A percentile compares a stretch with the other conserved stretches of the same genome.
These are phyloP conservation scores for Bisporella sp. DNA, from an alignment of 2,329 filamentous ascomycete species.

Conservation along the genomic window DNA sequence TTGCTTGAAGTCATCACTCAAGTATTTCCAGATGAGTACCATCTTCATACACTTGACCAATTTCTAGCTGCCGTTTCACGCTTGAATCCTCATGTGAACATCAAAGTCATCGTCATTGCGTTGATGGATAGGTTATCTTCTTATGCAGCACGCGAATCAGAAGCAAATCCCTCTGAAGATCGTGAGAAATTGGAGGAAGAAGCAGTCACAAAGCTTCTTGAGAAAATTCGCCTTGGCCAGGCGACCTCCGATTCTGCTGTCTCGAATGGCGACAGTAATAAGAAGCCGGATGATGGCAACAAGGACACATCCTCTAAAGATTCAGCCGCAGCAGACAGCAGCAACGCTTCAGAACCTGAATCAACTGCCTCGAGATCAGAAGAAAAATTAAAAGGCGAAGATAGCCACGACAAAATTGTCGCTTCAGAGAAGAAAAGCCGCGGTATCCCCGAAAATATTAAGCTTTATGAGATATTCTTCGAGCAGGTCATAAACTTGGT, in stretches of 20 bases:
- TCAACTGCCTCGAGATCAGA: conserved; percentile 34
- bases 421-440: conserved; percentile 31
- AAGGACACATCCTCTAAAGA: conserved; percentile 4
- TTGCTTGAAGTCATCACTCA: conserved; percentile 97
- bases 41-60: conserved; percentile 92
- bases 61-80: conserved; percentile 89
- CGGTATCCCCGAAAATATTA: conserved; percentile 68
- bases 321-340: conserved; percentile 6
- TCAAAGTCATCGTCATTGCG: conserved; percentile 96
- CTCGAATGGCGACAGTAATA: not conserved
- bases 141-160: conserved; percentile 85
- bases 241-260: conserved; percentile 27
- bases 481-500: conserved; percentile 91
- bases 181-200: conserved; percentile 77
- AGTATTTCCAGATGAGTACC: conserved; percentile 97
- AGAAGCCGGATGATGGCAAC: conserved; percentile 27
- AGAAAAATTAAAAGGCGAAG: conserved; percentile 12
- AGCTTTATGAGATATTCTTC: conserved; percentile 96
- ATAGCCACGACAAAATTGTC: conserved; percentile 34
- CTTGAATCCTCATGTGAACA: conserved; percentile 91
- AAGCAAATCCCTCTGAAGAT: conserved; percentile 62
- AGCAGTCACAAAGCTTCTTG: conserved; percentile 68
- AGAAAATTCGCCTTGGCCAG: conserved; percentile 67
- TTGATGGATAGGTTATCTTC: conserved; percentile 94
- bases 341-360: conserved; percentile 31